Base-by-base conservation (phyloP, 176 grass and related monocot genomes). In the Rhynchospora tenuis region DNA sequence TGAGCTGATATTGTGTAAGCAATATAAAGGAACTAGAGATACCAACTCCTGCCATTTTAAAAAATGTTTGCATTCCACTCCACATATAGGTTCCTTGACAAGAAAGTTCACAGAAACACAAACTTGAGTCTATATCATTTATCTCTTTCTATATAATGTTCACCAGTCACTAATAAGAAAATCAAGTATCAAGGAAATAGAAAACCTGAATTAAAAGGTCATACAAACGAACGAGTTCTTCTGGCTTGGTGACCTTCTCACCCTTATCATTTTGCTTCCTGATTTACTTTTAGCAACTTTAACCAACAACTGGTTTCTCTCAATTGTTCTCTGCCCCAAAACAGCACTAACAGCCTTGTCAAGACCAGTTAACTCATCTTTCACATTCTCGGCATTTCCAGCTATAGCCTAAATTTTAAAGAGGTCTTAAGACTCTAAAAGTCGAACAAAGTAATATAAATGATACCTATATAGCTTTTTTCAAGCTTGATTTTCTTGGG, bases 261-360 rank as follows among this genome's bases (percentile, higher is more conserved):
- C 85, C 89, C 85, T 93, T 98, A 55, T 95, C 92, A 85, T 92
- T 92, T 65, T 92, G 85, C 84, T 95, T 98, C 58, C 85, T 87
- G 84, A 95, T 86, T 95, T 98, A 91, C 93, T 98, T 95, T 98
- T 98, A 82, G 93, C 96, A 86, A 95, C 90, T 63, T 23, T 68
- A 88, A 98, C 88, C 65, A 98, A 90, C 63, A 98, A 85, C 48
- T 89, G 89, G 67, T 98, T 98, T 71, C 96, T 93, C 64, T 98
- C 96, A 63, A 95, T 93, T 56, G 91, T 98, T 73, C 93, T 94
- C 75, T 91, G 90, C 59, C 91, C 93, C 81, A 98, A 84, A 73
- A 98, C 89, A 87, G 91, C 93, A 90, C 93, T 95, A 85, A 98
- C 89, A 86, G 93, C 91, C 83, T 98, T 98, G 86, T 98, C 96